Evolutionary conservation across 805 yeast genomes (phyloP), one percentile per base, ranked within the genome.

Genomic region (Lipomyces kockii): DNA sequence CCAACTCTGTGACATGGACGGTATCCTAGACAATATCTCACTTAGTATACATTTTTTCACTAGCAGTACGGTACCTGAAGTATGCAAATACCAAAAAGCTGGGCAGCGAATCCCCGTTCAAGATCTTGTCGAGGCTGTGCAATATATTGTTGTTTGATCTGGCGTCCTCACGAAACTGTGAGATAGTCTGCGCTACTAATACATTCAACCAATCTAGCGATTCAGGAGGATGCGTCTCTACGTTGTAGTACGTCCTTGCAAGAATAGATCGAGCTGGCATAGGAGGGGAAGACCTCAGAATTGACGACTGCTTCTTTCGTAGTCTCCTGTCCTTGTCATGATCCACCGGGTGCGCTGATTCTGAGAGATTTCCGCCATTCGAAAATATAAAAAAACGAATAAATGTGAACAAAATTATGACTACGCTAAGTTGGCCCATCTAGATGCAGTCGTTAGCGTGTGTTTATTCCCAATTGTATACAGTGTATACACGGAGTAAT

Each of bases 171-270:
- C 99, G 84, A 69, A 92, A 84, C 71, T 93, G 97, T 39, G 91
- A 86, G 32, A 95, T 87, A 7, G 92, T 88, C 77, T 95, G 98
- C 0, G 98, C 99, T 22, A 95, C 84, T 49, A 95, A 81, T 0
- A 95, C 98, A 71, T 94, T 95, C 78, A 95, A 92, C 99, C 99
- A 95, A 77, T 95, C 99, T 68, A 95, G 80, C 0, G 97, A 89
- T 80, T 95, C 99, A 0, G 98, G 85, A 20, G 87, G 83, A 77
- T 95, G 99, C 32, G 87, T 87, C 58, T 88, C 87, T 1, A 95
- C 98, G 75, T 95, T 90, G 78, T 95, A 95, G 76, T 92, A 92
- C 0, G 98, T 92, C 74, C 92, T 93, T 71, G 94, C 98, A 52
- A 95, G 80, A 25, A 95, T 91, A 0, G 86, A 61, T 8, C 74